Evolutionary conservation across 2,329 filamentous ascomycete genomes (phyloP), one percentile per base, ranked within the genome.

Genomic region (Ascocoryne sarcoides): DNA sequence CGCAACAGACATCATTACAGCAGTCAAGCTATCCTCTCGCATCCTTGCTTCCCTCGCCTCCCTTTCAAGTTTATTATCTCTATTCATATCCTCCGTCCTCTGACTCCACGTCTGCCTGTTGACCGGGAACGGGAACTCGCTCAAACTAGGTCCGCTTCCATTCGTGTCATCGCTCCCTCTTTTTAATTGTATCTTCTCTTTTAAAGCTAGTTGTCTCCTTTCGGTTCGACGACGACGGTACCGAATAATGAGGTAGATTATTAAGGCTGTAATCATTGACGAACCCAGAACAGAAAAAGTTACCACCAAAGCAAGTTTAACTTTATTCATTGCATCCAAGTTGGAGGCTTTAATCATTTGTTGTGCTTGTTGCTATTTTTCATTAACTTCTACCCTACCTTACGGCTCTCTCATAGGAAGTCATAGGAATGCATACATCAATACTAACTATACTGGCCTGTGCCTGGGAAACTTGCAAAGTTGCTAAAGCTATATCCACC

Each of bases 211-310:
- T 37, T 45, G 45, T 19, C 39, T 28, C 10, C 20, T 14, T 23
- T 41, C 36, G 8, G 32, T 44, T 8, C 41, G 33, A 3, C 29
- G 19, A n/a, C 40, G 35, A 4, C 43, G 39, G 18, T 34, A 46
- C 9, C 41, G 42, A 2, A 43, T 21, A 15, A 46, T 40, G 7
- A 46, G 34, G 32, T 44, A 49, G 28, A 43, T 46, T 10, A 40
- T 20, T 4, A 53, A 36, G 15, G 49, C 41, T 4, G 48, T 43
- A n/a, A 50, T 2, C 10, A 53, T 10, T 0, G 48, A 50, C 3
- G 50, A 49, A 45, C 60, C 48, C 9, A 53, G 32, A 31, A 47
- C 44, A 4, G 48, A 45, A 21, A 53, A 51, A 4, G 47, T 51
- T 2, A 53, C 26, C 8, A 40, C 42, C 2, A 53, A 30, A 8